Conservation (phyloP, 257 asterid genomes). For the Agastache rugosa region DNA sequence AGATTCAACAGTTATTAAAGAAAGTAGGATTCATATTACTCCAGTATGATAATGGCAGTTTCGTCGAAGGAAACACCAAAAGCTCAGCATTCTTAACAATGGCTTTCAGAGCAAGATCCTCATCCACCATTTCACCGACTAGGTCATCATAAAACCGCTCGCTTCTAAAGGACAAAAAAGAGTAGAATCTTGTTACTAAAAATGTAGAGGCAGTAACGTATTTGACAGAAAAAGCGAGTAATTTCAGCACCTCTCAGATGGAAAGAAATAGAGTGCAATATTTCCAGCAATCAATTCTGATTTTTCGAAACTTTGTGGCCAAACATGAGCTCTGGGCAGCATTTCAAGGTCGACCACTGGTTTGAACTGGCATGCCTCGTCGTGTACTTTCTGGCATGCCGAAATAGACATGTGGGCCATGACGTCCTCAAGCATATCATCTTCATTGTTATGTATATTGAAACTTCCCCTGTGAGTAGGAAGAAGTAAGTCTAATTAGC, state of each 20-base stretch:
- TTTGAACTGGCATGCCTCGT: conserved; percentile 52
- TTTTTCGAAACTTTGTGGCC: conserved; percentile 68
- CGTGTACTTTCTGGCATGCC: conserved; percentile 53
- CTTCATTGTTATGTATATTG: conserved; percentile 42
- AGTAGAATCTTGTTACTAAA: conserved; percentile 8
- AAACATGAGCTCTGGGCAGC: conserved; percentile 53
- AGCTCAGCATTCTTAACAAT: conserved; percentile 64
- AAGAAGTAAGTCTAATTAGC: conserved; percentile 31
- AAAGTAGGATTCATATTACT: conserved; percentile 45
- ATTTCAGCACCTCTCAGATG: conserved; percentile 52
- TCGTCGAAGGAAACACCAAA: conserved; percentile 66
- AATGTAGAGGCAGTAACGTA: not conserved
- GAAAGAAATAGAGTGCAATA: conserved; percentile 75
- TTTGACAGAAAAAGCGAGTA: not conserved
- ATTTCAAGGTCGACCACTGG: conserved; percentile 59
- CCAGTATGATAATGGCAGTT: conserved; percentile 62
- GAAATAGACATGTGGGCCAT: conserved; percentile 58
- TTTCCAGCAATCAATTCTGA: conserved; percentile 48
- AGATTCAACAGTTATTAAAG: not conserved
- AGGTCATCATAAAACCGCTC: conserved; percentile 54
- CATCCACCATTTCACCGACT: conserved; percentile 52
- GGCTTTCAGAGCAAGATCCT: conserved; percentile 64
- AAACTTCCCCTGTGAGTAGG: conserved; percentile 61
- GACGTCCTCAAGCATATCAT: conserved; percentile 47
- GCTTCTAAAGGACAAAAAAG: conserved; percentile 34